phyloP scores from a whole-genome alignment of 2,329 filamentous ascomycete species.

The Penicillium italicum region DNA sequence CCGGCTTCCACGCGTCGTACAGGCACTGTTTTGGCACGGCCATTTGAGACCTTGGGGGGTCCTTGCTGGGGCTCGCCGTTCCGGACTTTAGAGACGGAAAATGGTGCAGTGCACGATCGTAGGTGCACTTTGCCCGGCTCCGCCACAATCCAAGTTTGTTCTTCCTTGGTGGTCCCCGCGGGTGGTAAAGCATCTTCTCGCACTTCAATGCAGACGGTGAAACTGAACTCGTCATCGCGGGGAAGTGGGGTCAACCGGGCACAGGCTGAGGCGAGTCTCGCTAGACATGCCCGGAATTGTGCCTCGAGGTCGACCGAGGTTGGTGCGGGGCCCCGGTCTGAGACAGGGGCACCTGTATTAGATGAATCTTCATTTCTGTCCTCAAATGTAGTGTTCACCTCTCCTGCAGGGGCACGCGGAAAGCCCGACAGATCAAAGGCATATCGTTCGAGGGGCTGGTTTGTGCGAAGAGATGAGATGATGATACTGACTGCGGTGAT shows the following conservation, averaged over 20 bases:
- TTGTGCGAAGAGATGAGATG: slow-evolving; percentile 51
- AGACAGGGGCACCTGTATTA: slow-evolving; percentile 28
- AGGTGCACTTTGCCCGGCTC: slow-evolving; percentile 47
- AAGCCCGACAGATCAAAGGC: slow-evolving; percentile 59
- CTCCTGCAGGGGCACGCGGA: slow-evolving; percentile 47
- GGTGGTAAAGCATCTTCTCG: slow-evolving; percentile 47
- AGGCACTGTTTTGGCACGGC: slow-evolving; percentile 56
- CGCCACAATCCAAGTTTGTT: slow-evolving; percentile 60
- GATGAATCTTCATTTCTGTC: slow-evolving; percentile 36
- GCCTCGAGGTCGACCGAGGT: slow-evolving; percentile 45
- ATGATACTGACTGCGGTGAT: slow-evolving; percentile 56
- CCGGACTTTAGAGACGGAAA: slow-evolving; percentile 38
- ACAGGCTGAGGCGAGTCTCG: slow-evolving; percentile 44
- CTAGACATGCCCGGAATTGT: slow-evolving; percentile 48
- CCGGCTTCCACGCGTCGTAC: slow-evolving; percentile 62
- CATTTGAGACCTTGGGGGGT: slow-evolving; percentile 37
- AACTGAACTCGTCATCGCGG: slow-evolving; percentile 48
- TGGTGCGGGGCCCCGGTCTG: slow-evolving; percentile 29
- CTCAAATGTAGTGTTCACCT: slow-evolving; percentile 53
- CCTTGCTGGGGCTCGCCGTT: slow-evolving; percentile 37
- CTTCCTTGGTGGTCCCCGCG: slow-evolving; percentile 45
- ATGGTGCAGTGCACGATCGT: slow-evolving; percentile 39
- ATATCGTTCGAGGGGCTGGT: slow-evolving; percentile 56
- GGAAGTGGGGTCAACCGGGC: slow-evolving; percentile 43
- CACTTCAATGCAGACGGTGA: slow-evolving; percentile 50